These are phyloP conservation scores for Plantago ovata DNA, from an alignment of 257 asterid species.

Conservation along the genomic window DNA sequence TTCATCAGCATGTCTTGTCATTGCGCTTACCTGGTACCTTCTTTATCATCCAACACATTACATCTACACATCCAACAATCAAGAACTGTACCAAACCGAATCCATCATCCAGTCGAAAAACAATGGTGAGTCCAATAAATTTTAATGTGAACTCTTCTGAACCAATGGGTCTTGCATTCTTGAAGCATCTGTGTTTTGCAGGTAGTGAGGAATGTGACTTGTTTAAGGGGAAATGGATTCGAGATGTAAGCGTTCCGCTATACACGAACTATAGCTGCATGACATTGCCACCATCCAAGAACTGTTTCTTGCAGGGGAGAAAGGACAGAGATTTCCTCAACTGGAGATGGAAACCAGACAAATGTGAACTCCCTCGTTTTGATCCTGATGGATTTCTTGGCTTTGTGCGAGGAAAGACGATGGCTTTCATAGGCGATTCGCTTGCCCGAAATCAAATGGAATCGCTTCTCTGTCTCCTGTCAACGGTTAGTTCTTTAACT, in stretches of 20 bases:
- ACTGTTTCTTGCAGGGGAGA: conserved; percentile 64
- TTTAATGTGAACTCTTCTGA: too few relatives aligned
- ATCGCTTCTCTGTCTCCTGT: conserved; percentile 68
- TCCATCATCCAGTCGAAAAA: conserved; percentile 15
- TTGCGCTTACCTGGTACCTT: conserved; percentile 23
- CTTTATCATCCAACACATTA: conserved; percentile 11
- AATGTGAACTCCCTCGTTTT: conserved; percentile 53
- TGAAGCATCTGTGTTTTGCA: not conserved
- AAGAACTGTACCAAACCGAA: conserved; percentile 6
- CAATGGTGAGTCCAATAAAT: too few relatives aligned
- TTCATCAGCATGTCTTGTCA: conserved; percentile 13
- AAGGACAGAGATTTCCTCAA: conserved; percentile 43
- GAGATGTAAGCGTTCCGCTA: conserved; percentile 21
- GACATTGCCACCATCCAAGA: conserved; percentile 37
- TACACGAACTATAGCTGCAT: conserved; percentile 60
- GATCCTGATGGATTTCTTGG: conserved; percentile 33
- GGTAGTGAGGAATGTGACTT: conserved; percentile 36
- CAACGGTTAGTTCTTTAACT: conserved; percentile 42
- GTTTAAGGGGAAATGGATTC: conserved; percentile 62
- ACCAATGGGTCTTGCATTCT: too few relatives aligned
- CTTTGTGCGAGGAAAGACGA: conserved; percentile 41
- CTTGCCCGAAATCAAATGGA: conserved; percentile 72
- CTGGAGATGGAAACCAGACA: conserved; percentile 82
- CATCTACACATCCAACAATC: conserved; percentile 12
- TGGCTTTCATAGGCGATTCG: conserved; percentile 85